These are phyloP conservation scores for Monosporascus sp. DNA, from an alignment of 2,329 filamentous ascomycete species.

Conservation along the genomic window DNA sequence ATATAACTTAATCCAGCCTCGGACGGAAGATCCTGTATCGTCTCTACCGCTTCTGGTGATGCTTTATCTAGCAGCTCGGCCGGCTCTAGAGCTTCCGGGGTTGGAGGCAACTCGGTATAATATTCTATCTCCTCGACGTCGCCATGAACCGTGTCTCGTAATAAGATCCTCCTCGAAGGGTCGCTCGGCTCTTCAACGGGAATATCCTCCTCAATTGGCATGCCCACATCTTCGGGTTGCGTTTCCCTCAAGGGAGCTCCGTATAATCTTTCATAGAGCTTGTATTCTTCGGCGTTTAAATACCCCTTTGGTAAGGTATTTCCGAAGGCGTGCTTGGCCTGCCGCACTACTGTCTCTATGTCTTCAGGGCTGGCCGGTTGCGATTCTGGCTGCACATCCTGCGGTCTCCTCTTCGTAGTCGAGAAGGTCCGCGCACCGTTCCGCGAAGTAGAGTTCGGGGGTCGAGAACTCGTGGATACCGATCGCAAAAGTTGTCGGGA, in stretches of 20 bases:
- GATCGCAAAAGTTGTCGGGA: slow-evolving; percentile 8
- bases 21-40: slow-evolving; percentile 22
- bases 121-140: slow-evolving; percentile 58
- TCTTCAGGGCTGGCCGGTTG: slow-evolving; percentile 22
- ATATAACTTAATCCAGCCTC: slow-evolving; percentile 37
- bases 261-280: slow-evolving; percentile 74
- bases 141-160: slow-evolving; percentile 52
- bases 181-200: slow-evolving; percentile 16
- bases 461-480: slow-evolving; percentile 6
- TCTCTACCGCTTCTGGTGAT: slow-evolving; percentile 6
- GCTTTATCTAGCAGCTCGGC: slow-evolving; percentile 21
- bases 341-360: slow-evolving; percentile 60
- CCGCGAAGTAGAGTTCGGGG: slow-evolving; percentile 6
- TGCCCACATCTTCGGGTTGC: slow-evolving; percentile 52
- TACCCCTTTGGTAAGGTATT: slow-evolving; percentile 69
- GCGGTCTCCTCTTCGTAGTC: slow-evolving; percentile 12
- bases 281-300: slow-evolving; percentile 64
- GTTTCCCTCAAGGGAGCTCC: slow-evolving; percentile 65
- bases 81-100: slow-evolving; percentile 18
- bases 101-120: slow-evolving; percentile 7
- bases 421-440: slow-evolving; percentile 16
- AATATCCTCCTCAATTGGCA: slow-evolving; percentile 28
- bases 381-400: slow-evolving; percentile 12
- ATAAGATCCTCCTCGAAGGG: slow-evolving; percentile 33
- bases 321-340: slow-evolving; percentile 69